A percentile compares a stretch with the other conserved stretches of the same genome.
Evolutionary conservation across 257 asterid species (phyloP).

Genomic region (Jacaranda copaia): DNA sequence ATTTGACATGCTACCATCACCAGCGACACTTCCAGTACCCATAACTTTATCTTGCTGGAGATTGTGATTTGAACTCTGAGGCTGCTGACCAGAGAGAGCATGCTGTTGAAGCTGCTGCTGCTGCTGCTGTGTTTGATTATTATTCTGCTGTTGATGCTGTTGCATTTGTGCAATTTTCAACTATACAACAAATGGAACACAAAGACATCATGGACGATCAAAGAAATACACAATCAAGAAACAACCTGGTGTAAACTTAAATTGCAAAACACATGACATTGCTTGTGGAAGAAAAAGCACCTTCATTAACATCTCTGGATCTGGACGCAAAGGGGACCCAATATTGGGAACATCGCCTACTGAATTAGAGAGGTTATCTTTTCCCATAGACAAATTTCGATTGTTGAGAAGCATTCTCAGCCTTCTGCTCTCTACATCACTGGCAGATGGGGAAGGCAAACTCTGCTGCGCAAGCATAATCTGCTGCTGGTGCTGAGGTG

Average conservation of each 20-base stretch:
- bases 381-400: slow-evolving; percentile 83
- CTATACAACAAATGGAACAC: slow-evolving; percentile 46
- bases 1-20: slow-evolving; percentile 91
- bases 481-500: slow-evolving; percentile 98
- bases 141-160: slow-evolving; percentile 64
- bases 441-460: slow-evolving; percentile 81
- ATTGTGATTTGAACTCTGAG: slow-evolving; percentile 84
- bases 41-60: slow-evolving; percentile 83
- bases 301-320: slow-evolving; percentile 85
- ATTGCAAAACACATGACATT: background rate
- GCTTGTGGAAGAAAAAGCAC: slow-evolving; percentile 43
- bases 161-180: slow-evolving; percentile 75
- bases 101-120: slow-evolving; percentile 62
- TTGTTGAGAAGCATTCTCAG: slow-evolving; percentile 86
- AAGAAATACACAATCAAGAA: background rate
- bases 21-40: slow-evolving; percentile 71
- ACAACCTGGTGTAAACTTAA: background rate
- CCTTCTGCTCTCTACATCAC: slow-evolving; percentile 86
- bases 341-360: slow-evolving; percentile 86
- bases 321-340: slow-evolving; percentile 84
- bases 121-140: slow-evolving; percentile 69
- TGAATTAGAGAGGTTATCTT: slow-evolving; percentile 84
- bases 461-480: slow-evolving; percentile 93
- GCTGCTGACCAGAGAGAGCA: slow-evolving; percentile 81
- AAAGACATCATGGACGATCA: background rate